Base-by-base conservation (phyloP, 257 asterid species). In the Solanum sejunctum region DNA sequence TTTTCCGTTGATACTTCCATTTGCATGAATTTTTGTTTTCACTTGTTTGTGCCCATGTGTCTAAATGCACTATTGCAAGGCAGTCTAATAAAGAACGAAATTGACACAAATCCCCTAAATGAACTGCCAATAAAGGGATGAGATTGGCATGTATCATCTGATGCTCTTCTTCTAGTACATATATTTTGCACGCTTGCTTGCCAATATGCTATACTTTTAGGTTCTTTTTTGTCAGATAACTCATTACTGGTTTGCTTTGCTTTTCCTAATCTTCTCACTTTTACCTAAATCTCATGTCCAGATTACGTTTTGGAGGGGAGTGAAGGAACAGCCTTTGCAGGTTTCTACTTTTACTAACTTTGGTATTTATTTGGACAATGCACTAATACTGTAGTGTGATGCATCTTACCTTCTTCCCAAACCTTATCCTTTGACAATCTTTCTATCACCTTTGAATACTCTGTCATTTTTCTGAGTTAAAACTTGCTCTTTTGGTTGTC, bases 271-370 rank as follows among this genome's bases (percentile, higher is more conserved):
- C 58, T 75, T 75, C 45, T 17, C 20, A 13, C 61, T 49, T 75
- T 57, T 67, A 60, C 85, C 55, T 16, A 51, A 63, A 41, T 87
- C 85, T 45, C 84, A 80, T 87, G 85, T 39, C 69, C 98, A 97
- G 99, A 97, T 92, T 97, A 97, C 87, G 97, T 97, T 85, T 92
- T 97, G 97, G 99, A 97, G 90, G 99, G 99, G 86, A 97, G 98
- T 84, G 95, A 95, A 86, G 99, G 99, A 86, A 97, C 99, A 15
- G 94, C 99, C 10, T 97, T 97, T 92, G 95, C 97, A 95, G 99
- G 99, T 95, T 88, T 86, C 88, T 85, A 26, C 21, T 75, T 75
- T 21, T 60, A 70, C 79, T 70, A 41, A 49, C 45, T 75, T 49
- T 23, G 61, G 16, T 75, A 75, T 75, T 75, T 75, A 49, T 75